phyloP scores from a whole-genome alignment of 768 basidiomycete genomes.

The Solioccasus polychromus region DNA sequence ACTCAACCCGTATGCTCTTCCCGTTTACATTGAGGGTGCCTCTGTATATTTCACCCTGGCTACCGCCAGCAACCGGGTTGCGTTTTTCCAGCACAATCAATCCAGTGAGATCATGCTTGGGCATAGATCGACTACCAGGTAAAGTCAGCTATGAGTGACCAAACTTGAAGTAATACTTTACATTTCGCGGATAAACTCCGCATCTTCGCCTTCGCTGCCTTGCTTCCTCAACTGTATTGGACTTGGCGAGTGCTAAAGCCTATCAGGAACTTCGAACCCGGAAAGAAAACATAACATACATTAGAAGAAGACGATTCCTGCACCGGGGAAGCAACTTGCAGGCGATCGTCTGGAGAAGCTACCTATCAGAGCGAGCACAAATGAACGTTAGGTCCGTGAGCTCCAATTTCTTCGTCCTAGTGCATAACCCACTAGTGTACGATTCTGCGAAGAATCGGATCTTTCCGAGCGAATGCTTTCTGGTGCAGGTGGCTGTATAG shows the following conservation, averaged over 20 bases:
- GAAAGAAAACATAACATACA: not conserved
- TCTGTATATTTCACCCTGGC: conserved; percentile 20
- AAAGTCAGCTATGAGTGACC: not conserved
- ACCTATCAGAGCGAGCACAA: not conserved
- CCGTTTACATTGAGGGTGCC: conserved; percentile 15
- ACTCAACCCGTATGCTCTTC: conserved; percentile 8
- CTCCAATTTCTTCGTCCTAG: not conserved
- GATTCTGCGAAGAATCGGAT: not conserved
- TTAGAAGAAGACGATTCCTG: not conserved
- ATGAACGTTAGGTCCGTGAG: too few species aligned
- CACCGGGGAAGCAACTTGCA: not conserved
- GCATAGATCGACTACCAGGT: conserved; percentile 8
- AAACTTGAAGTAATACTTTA: not conserved
- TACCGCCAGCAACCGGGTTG: conserved; percentile 18
- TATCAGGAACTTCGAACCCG: not conserved
- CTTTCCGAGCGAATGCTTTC: not conserved
- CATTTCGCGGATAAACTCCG: conserved; percentile 11
- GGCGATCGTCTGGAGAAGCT: not conserved
- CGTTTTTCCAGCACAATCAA: conserved; percentile 7
- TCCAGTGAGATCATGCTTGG: conserved; percentile 13
- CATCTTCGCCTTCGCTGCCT: conserved; percentile 1
- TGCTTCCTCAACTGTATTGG: not conserved
- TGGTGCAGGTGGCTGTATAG: conserved; percentile 3
- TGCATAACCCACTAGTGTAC: not conserved
- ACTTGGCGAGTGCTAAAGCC: conserved; percentile 4